These are phyloP conservation scores for Chaetomium sp. DNA, from an alignment of 2,329 filamentous ascomycete species.

Conservation along the genomic window DNA sequence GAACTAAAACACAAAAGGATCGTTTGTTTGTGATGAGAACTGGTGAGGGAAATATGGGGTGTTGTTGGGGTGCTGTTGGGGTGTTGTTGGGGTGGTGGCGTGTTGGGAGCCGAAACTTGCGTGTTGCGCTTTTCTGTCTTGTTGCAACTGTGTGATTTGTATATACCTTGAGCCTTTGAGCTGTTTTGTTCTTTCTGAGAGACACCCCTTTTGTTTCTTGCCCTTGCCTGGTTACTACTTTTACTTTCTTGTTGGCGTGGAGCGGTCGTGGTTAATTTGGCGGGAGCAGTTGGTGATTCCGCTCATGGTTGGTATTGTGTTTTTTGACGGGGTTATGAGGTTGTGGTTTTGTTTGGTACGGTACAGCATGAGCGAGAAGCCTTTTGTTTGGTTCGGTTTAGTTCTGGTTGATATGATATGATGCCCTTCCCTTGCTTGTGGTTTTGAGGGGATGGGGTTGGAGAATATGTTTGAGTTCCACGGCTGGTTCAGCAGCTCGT, in stretches of 20 bases:
- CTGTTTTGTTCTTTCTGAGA: conserved; percentile 2
- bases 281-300: not conserved
- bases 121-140: not conserved
- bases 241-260: not conserved
- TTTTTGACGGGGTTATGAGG: not conserved
- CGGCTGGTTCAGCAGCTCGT: not conserved
- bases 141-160: conserved; percentile 5
- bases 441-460: not conserved
- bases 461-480: not conserved
- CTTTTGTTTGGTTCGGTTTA: not conserved
- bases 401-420: not conserved
- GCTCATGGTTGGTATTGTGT: not conserved
- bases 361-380: not conserved
- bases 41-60: not conserved
- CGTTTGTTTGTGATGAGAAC: not conserved
- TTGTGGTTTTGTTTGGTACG: not conserved
- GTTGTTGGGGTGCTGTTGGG: no score
- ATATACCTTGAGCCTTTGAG: conserved; percentile 11
- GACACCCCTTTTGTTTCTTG: conserved; percentile 7
- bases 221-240: not conserved
- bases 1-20: not conserved
- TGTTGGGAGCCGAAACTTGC: not conserved
- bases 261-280: not conserved
- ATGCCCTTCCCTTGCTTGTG: not conserved
- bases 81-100: not conserved